These are phyloP conservation scores for Fusarium praegraminearum DNA, from an alignment of 2,329 filamentous ascomycete species.

Conservation along the genomic window DNA sequence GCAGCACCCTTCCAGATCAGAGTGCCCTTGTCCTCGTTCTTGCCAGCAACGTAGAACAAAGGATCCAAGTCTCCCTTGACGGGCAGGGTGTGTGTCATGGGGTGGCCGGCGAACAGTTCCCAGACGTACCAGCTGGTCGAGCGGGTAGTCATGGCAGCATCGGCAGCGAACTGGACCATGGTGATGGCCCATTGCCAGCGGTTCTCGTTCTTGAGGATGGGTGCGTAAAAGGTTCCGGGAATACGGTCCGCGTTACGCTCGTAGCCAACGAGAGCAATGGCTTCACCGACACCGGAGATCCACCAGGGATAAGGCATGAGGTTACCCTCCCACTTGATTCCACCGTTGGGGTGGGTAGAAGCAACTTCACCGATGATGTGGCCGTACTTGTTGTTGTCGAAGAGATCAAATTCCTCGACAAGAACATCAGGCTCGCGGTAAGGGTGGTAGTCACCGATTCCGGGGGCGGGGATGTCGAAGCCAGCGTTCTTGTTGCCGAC, in stretches of 20 bases:
- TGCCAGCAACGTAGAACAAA: conserved; percentile 64
- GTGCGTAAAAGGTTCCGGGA: conserved; percentile 65
- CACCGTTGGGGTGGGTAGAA: conserved; percentile 64
- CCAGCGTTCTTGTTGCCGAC: conserved; percentile 35
- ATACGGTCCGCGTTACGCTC: conserved; percentile 74
- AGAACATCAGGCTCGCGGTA: conserved; percentile 65
- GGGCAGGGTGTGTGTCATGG: conserved; percentile 61
- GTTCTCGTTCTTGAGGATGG: conserved; percentile 63
- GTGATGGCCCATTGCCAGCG: conserved; percentile 65
- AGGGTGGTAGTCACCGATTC: conserved; percentile 63
- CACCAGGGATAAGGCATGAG: conserved; percentile 65
- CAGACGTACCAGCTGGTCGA: conserved; percentile 65
- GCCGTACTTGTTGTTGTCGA: conserved; percentile 60
- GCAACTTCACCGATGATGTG: conserved; percentile 65
- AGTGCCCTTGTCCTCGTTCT: conserved; percentile 55
- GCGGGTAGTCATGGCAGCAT: conserved; percentile 60
- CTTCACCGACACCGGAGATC: conserved; percentile 71
- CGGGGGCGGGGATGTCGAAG: conserved; percentile 56
- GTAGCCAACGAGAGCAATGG: conserved; percentile 72
- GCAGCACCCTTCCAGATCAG: conserved; percentile 65
- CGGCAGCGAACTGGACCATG: conserved; percentile 62
- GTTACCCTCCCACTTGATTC: conserved; percentile 59
- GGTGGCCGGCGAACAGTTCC: conserved; percentile 61
- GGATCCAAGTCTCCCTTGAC: conserved; percentile 58
- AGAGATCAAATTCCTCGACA: conserved; percentile 62